These are phyloP conservation scores for Apiotrichum gracile DNA, from an alignment of 1,284 basidiomycete species.

Conservation along the genomic window DNA sequence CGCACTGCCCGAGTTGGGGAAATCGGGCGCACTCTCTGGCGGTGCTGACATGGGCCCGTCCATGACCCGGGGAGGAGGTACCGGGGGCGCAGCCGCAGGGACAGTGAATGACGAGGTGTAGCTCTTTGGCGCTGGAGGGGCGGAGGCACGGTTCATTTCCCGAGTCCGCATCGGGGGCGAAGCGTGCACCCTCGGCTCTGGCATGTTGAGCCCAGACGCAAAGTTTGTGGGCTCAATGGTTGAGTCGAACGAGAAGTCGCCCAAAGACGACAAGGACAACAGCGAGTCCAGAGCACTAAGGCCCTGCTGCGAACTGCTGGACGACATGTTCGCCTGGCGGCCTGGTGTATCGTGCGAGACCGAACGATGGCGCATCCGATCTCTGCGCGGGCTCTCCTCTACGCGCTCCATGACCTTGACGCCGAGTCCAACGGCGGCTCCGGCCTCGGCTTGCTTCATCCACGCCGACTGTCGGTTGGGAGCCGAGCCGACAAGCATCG, in stretches of 20 bases:
- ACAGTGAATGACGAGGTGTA: slow-evolving; percentile 3
- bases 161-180: slow-evolving; percentile 8
- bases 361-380: slow-evolving; percentile 13
- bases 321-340: slow-evolving; percentile 1
- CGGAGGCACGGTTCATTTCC: slow-evolving; percentile 14
- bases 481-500: slow-evolving; percentile 12
- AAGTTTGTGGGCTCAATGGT: slow-evolving; percentile 30
- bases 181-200: slow-evolving; percentile 14
- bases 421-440: neutral
- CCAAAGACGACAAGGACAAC: slow-evolving; percentile 24
- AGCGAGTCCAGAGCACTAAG: slow-evolving; percentile 10
- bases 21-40: neutral
- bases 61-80: neutral
- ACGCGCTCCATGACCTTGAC: slow-evolving; percentile 24
- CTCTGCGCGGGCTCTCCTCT: slow-evolving; percentile 21
- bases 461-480: slow-evolving; percentile 9
- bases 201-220: slow-evolving; percentile 31
- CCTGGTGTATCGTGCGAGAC: slow-evolving; percentile 16
- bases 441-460: slow-evolving; percentile 5
- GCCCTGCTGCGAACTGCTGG: slow-evolving; percentile 2
- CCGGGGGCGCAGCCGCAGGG: slow-evolving; percentile 4
- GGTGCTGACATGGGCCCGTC: neutral
- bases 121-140: slow-evolving; percentile 16
- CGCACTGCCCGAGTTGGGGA: slow-evolving; percentile 31
- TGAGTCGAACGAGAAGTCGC: slow-evolving; percentile 39